These are phyloP conservation scores for Hypoxylon lenormandii DNA, from an alignment of 495 filamentous ascomycete species.

Conservation along the genomic window DNA sequence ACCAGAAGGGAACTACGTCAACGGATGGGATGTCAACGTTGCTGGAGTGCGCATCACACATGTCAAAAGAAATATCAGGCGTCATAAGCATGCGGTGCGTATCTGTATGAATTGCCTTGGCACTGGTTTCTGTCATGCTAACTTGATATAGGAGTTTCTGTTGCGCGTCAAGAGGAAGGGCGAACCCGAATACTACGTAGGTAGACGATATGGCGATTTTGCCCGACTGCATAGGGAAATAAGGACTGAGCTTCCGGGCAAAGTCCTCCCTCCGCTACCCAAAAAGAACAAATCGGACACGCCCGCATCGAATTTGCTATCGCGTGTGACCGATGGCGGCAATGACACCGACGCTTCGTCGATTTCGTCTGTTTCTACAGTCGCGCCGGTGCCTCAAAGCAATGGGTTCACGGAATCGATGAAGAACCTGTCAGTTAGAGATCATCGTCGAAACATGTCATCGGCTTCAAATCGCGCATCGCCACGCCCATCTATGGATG, in stretches of 20 bases:
- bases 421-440: slow-evolving; percentile 60
- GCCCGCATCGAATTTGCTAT: slow-evolving; percentile 66
- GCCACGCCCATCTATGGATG: slow-evolving; percentile 56
- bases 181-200: slow-evolving; percentile 79
- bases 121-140: slow-evolving; percentile 25
- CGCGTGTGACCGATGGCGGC: slow-evolving; percentile 59
- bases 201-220: slow-evolving; percentile 89
- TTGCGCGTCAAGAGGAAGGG: slow-evolving; percentile 80
- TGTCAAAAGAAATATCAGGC: slow-evolving; percentile 85
- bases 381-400: slow-evolving; percentile 29
- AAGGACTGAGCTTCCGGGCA: slow-evolving; percentile 88
- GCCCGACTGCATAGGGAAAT: slow-evolving; percentile 79
- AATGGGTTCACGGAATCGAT: slow-evolving; percentile 48
- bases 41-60: slow-evolving; percentile 84
- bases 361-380: slow-evolving; percentile 79
- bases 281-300: slow-evolving; percentile 86
- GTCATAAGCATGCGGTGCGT: slow-evolving; percentile 91
- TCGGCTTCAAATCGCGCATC: slow-evolving; percentile 50
- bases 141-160: slow-evolving; percentile 80
- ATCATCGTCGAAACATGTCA: slow-evolving; percentile 53
- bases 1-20: slow-evolving; percentile 88
- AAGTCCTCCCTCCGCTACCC: slow-evolving; percentile 85
- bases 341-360: slow-evolving; percentile 80
- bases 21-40: slow-evolving; percentile 98
- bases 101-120: slow-evolving; percentile 6